These are phyloP conservation scores for Aspergillus pseudoterreus DNA, from an alignment of 2,329 filamentous ascomycete species.

Conservation along the genomic window DNA sequence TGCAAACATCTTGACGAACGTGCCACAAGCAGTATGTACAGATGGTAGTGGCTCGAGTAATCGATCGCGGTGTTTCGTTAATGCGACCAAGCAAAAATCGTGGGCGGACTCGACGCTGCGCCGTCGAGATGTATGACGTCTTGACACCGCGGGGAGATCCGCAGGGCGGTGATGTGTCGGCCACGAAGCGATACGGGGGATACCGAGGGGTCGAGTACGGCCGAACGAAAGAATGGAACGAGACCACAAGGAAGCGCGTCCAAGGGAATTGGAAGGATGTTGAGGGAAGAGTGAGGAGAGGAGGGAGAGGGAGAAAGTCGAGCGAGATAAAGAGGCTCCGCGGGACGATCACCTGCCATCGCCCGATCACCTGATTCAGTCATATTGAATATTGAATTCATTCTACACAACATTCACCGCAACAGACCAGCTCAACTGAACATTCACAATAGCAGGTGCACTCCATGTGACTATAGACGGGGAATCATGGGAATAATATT, in stretches of 20 bases:
- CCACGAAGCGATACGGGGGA: neutral
- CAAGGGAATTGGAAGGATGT: neutral
- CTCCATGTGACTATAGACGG: slow-evolving; percentile 13
- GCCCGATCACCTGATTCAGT: slow-evolving; percentile 11
- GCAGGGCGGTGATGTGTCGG: neutral
- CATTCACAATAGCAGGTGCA: slow-evolving; percentile 3
- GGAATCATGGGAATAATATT: slow-evolving; percentile 32
- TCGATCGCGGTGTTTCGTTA: too few species aligned
- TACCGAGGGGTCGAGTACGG: neutral
- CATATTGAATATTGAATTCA: neutral
- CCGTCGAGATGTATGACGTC: slow-evolving; percentile 19
- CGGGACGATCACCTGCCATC: neutral
- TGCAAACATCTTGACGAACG: slow-evolving; percentile 44
- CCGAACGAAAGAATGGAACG: neutral
- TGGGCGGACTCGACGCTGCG: slow-evolving; percentile 1
- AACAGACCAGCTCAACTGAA: neutral
- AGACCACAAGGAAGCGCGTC: neutral
- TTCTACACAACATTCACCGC: neutral
- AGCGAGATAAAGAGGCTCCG: neutral
- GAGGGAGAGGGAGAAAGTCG: neutral
- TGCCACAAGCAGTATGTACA: neutral
- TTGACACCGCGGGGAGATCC: slow-evolving; percentile 15
- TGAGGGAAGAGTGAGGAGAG: neutral
- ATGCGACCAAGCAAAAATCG: too few species aligned
- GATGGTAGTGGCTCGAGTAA: too few species aligned